A percentile compares a stretch with the other conserved stretches of the same genome.
Evolutionary conservation across 345 rosid genomes (phyloP).

Genomic region (Chamaenerion angustifolium): DNA sequence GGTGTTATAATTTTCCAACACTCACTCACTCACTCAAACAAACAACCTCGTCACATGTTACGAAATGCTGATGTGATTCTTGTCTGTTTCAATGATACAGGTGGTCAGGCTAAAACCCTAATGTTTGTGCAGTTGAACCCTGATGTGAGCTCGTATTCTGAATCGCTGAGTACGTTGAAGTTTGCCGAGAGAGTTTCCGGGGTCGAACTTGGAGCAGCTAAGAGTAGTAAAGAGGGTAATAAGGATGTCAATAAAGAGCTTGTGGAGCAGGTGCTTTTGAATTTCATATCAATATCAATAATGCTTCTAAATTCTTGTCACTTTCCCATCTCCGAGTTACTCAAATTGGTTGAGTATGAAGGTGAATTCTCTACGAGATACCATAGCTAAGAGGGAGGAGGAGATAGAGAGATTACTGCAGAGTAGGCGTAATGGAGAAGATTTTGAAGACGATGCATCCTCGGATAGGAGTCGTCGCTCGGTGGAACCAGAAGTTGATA

Average conservation of each 20-base stretch:
- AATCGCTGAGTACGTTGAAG: constrained; percentile 75
- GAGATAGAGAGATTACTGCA: constrained; percentile 68
- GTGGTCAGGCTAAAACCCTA: constrained; percentile 91
- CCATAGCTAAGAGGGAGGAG: constrained; percentile 61
- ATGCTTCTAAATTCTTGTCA: too few species aligned
- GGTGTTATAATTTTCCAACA: constrained; percentile 21
- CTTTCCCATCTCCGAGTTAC: too few species aligned
- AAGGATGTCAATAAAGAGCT: constrained; percentile 58
- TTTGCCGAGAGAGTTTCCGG: constrained; percentile 97
- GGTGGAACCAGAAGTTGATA: too few species aligned
- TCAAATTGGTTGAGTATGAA: constrained; percentile 11
- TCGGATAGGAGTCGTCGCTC: constrained; percentile 6
- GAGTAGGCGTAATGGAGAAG: constrained; percentile 14
- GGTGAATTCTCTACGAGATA: constrained; percentile 78
- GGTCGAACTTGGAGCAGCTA: constrained; percentile 89
- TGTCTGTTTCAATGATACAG: constrained; percentile 18
- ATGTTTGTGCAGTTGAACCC: constrained; percentile 99
- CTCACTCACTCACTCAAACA: too few species aligned
- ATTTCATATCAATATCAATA: not conserved
- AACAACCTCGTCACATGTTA: not conserved
- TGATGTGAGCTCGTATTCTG: constrained; percentile 56
- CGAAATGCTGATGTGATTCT: not conserved
- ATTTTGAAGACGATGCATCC: constrained; percentile 31
- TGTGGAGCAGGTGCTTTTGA: constrained; percentile 60
- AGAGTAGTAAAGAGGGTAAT: constrained; percentile 60